Base-by-base conservation (phyloP, 495 filamentous ascomycete genomes). In the Xylaria castorea region DNA sequence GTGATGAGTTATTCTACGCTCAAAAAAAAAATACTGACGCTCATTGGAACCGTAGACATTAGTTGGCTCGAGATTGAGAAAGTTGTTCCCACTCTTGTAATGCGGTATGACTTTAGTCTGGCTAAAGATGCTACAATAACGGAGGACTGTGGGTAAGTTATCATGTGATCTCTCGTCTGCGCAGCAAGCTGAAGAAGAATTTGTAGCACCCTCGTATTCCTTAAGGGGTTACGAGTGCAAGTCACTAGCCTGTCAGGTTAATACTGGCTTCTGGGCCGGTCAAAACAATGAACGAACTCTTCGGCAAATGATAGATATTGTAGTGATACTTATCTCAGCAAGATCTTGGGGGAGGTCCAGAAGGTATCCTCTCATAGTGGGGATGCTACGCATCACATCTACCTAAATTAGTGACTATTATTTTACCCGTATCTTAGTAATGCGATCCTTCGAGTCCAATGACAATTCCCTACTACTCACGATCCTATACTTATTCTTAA, bases 21-120 rank as follows among this genome's bases (percentile, higher is more conserved):
- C 30, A 2, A 22, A n/a, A 16, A 4, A n/a, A 38, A 1, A 51
- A 14, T 30, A 18, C 66, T 68, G 36, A 68, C 22, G 34, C 12
- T 25, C 32, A 7, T 55, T 30, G 20, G n/a, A 9, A 50, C 27
- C 18, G 1, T 1, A 68, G 66, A 68, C 42, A 68, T 68, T 42
- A 68, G 66, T 44, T 68, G 32, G 66, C 36, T 68, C 18, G 66
- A 68, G 34, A 68, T 57, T 44, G 50, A 68, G 50, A 68, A 68
- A 36, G 36, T 68, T 11, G 66, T 68, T 4, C 3, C 66, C 1
- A 68, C 66, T 8, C 50, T 68, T 25, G 48, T 68, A 3, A 68
- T 68, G 66, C 66, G 66, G 1, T 68, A 68, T n/a, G 50, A 68
- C 50, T 68, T 68, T 34, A 57, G 16, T 3, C 50, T 68, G 1